Evolutionary conservation across 2,329 filamentous ascomycete genomes (phyloP).

Genomic region (Thermothelomyces thermophilus): DNA sequence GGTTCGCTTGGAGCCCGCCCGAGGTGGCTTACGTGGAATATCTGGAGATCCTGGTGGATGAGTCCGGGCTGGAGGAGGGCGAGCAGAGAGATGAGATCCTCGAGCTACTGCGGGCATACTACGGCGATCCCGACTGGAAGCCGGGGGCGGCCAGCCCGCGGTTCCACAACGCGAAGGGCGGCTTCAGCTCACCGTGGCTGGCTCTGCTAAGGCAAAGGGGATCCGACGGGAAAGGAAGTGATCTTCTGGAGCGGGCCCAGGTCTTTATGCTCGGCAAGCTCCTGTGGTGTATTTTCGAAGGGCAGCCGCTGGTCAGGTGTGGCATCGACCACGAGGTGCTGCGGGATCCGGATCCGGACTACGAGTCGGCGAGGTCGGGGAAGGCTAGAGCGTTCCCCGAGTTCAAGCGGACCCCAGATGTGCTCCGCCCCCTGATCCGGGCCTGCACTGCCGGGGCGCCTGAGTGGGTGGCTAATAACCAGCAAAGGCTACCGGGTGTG

Average conservation of each 20-base stretch:
- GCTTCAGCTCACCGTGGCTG: slow-evolving; percentile 24
- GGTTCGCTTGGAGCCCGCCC: slow-evolving; percentile 26
- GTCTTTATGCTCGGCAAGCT: slow-evolving; percentile 26
- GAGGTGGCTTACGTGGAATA: slow-evolving; percentile 25
- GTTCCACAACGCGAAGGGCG: slow-evolving; percentile 16
- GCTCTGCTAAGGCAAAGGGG: slow-evolving; percentile 10
- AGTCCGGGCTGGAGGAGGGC: neutral
- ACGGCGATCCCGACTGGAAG: slow-evolving; percentile 16
- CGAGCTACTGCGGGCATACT: slow-evolving; percentile 8
- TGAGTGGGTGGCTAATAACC: slow-evolving; percentile 19
- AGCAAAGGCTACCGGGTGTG: slow-evolving; percentile 4
- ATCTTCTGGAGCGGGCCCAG: slow-evolving; percentile 20
- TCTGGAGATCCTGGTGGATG: slow-evolving; percentile 18
- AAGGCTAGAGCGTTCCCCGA: slow-evolving; percentile 16
- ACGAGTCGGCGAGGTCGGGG: neutral
- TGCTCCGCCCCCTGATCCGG: slow-evolving; percentile 14
- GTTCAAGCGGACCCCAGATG: slow-evolving; percentile 16
- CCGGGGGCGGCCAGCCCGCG: slow-evolving; percentile 1
- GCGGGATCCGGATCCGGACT: slow-evolving; percentile 8
- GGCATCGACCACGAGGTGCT: slow-evolving; percentile 22
- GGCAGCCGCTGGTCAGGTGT: slow-evolving; percentile 16
- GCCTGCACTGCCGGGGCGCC: slow-evolving; percentile 20
- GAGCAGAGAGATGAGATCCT: slow-evolving; percentile 3
- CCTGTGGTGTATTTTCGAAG: slow-evolving; percentile 27
- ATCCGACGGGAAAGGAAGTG: neutral